phyloP scores from a whole-genome alignment of 805 yeast genomes.

The Debaryomyces maramus region DNA sequence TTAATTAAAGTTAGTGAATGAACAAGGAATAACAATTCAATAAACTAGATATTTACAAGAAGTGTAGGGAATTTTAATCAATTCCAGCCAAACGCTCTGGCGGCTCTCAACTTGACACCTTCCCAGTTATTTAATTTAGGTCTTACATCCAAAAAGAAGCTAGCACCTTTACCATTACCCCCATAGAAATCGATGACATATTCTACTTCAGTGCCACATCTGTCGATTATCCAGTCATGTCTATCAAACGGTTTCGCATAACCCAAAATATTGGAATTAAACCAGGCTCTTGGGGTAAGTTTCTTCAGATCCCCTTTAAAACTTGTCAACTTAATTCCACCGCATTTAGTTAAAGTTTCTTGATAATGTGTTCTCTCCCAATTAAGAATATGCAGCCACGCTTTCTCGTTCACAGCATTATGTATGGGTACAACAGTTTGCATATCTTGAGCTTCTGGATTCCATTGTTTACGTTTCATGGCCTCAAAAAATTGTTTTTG shows the following conservation, averaged over 20 bases:
- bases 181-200: slow-evolving; percentile 92
- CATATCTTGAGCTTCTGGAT: slow-evolving; percentile 83
- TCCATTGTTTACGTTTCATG: slow-evolving; percentile 88
- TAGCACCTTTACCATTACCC: slow-evolving; percentile 47
- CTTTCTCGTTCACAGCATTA: slow-evolving; percentile 88
- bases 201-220: slow-evolving; percentile 82
- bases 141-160: slow-evolving; percentile 83
- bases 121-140: slow-evolving; percentile 84
- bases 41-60: background rate
- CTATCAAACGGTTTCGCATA: slow-evolving; percentile 86
- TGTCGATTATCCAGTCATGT: slow-evolving; percentile 88
- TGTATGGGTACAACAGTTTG: slow-evolving; percentile 89
- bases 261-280: slow-evolving; percentile 64
- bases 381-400: slow-evolving; percentile 77
- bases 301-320: slow-evolving; percentile 88
- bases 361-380: slow-evolving; percentile 75
- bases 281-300: slow-evolving; percentile 82
- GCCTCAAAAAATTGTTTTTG: slow-evolving; percentile 94
- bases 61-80: background rate
- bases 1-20: background rate
- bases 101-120: slow-evolving; percentile 71
- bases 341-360: slow-evolving; percentile 53
- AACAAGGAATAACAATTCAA: background rate
- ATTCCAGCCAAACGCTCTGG: slow-evolving; percentile 46
- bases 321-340: slow-evolving; percentile 80